Base-by-base conservation (phyloP, 202 grass and related monocot species). In the Schoenoplectus tabernaemontani region DNA sequence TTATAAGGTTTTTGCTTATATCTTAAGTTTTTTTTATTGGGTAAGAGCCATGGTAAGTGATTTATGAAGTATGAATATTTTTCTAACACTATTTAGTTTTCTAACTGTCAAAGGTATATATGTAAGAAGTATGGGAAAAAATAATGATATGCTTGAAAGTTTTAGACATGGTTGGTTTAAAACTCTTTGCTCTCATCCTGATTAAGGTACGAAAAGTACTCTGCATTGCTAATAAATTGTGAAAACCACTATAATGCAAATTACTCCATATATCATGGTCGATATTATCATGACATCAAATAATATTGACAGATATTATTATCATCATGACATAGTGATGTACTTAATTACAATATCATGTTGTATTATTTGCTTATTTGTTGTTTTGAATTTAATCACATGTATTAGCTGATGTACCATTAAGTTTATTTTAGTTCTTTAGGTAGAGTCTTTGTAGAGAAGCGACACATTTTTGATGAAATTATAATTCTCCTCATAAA, bases 91-190 rank as follows among this genome's bases (percentile, higher is more conserved):
- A 30, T 47, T 46, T 80, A 30, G 23, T 58, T 84, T 36, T 84
- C 82, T 59, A 57, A 73, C 88, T 93, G 91, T 91, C 91, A 3
- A 57, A 68, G 81, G 87, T n/a, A n/a, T n/a, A n/a, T 89, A 68
- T 91, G 87, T 8, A 86, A 87, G 57, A 97, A 84, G 72, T 90
- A 87, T 9, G 87, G 86, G 72, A 85, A 66, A 81, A 89, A 91
- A 72, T 97, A 57, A 85, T 84, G 70, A 93, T 85, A 33, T 97
- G 94, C 83, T 70, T 97, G 77, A 97, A 97, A 82, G 83, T 97
- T 82, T 90, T 97, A 85, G 93, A 97, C 79, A 97, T 97, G 93
- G 90, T 85, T 77, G 93, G 93, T 12, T 46, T 97, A 38, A 97
- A 93, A 79, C 87, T 97, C n/a, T 97, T 91, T 72, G 87, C 91